Conservation (phyloP, 176 grass and related monocot species). For the Rhynchospora breviuscula region DNA sequence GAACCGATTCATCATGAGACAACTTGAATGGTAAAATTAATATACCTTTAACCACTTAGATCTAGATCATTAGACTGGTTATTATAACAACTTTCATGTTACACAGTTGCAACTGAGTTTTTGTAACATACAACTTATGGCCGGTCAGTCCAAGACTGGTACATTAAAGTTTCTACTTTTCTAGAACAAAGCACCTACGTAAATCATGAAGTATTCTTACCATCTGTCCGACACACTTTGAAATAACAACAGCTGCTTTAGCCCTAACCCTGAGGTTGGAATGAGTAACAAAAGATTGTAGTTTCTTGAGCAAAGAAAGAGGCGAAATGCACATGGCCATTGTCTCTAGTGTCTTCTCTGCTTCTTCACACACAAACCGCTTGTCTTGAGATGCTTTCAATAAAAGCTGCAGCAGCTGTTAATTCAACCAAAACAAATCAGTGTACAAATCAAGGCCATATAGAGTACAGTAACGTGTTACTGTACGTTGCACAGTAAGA, state of each 20-base stretch:
- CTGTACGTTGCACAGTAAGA: background rate
- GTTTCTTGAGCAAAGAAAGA: slow-evolving; percentile 61
- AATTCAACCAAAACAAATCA: background rate
- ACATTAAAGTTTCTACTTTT: too few species aligned
- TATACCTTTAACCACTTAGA: background rate
- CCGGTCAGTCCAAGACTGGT: too few species aligned
- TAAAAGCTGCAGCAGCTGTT: slow-evolving; percentile 79
- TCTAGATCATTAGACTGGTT: background rate
- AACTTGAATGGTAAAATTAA: background rate
- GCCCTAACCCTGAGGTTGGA: slow-evolving; percentile 83
- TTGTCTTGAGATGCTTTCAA: slow-evolving; percentile 99
- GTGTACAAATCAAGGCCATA: background rate
- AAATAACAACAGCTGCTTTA: slow-evolving; percentile 86
- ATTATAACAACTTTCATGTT: background rate
- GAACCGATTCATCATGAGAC: background rate
- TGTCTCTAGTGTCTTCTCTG: slow-evolving; percentile 70
- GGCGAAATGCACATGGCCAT: slow-evolving; percentile 76
- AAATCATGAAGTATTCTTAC: slow-evolving; percentile 20
- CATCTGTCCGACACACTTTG: slow-evolving; percentile 62
- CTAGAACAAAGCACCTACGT: too few species aligned
- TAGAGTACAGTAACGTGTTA: background rate
- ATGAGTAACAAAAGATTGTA: slow-evolving; percentile 69
- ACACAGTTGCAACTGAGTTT: background rate
- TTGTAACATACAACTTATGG: background rate
- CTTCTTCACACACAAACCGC: slow-evolving; percentile 89